A percentile compares a stretch with the other conserved stretches of the same genome.
These are phyloP conservation scores for Myxozyma neotropica DNA, from an alignment of 805 yeast species.

Conservation along the genomic window DNA sequence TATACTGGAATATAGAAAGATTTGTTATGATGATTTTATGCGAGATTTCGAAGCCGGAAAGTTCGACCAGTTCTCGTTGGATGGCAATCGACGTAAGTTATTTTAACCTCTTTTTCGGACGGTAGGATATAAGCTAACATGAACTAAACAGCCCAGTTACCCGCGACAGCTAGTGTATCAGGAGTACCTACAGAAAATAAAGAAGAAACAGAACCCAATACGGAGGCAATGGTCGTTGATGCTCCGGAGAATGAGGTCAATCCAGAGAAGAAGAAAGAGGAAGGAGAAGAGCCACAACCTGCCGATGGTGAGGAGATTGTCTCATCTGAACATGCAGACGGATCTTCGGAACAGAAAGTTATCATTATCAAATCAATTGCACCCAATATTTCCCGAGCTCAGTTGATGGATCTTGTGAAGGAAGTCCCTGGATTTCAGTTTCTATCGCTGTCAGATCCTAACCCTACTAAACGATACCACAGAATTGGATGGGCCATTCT, in stretches of 20 bases:
- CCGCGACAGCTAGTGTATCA: background rate
- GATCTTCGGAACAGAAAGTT: constrained; percentile 11
- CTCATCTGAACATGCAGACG: constrained; percentile 8
- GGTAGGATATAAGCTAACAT: background rate
- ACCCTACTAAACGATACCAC: constrained; percentile 22
- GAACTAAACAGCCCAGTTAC: constrained; percentile 3
- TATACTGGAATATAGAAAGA: constrained; percentile 12
- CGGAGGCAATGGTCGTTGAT: background rate
- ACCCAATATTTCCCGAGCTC: constrained; percentile 19
- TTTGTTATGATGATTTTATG: constrained; percentile 19
- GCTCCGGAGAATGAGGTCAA: background rate
- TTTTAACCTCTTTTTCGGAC: background rate
- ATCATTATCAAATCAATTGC: constrained; percentile 31
- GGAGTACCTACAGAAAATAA: background rate
- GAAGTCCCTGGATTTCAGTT: constrained; percentile 26
- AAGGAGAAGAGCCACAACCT: background rate
- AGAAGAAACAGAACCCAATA: background rate
- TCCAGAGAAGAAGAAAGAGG: background rate
- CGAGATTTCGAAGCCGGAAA: constrained; percentile 23
- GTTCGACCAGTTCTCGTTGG: constrained; percentile 27
- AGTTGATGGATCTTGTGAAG: constrained; percentile 16
- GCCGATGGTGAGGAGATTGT: constrained; percentile 8
- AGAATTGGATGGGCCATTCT: constrained; percentile 31
- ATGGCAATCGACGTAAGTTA: constrained; percentile 19
- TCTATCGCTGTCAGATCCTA: constrained; percentile 33